Evolutionary conservation across 306 rosid species (phyloP).

Genomic region (Sindora glabra): DNA sequence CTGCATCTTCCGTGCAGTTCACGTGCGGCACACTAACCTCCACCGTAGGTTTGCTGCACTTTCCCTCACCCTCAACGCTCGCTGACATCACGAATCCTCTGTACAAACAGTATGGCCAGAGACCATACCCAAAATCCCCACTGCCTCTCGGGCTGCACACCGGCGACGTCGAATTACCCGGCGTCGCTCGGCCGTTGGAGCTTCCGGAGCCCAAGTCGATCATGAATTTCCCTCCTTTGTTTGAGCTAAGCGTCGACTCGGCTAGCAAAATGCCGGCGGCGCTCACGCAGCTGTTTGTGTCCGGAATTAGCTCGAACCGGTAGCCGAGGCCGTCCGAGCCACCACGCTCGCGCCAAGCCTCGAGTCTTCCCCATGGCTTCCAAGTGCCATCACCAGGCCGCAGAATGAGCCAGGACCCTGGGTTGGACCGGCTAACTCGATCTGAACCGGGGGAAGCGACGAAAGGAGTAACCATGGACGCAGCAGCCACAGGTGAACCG

Average conservation of each 20-base stretch:
- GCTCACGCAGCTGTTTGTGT: conserved; percentile 42
- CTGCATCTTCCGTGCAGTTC: conserved; percentile 58
- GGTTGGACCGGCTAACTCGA: conserved; percentile 64
- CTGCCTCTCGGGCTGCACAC: conserved; percentile 65
- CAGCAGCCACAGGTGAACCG: conserved; percentile 67
- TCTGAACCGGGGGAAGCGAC: conserved; percentile 69
- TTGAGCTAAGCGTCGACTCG: conserved; percentile 51
- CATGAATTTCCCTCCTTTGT: conserved; percentile 47
- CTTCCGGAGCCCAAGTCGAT: conserved; percentile 37
- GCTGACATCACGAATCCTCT: conserved; percentile 67
- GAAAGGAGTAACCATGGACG: conserved; percentile 69
- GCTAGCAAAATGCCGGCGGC: conserved; percentile 59
- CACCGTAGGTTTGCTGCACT: conserved; percentile 48
- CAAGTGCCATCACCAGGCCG: conserved; percentile 61
- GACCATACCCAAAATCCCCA: conserved; percentile 67
- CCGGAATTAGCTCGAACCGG: conserved; percentile 59
- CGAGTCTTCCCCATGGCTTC: conserved; percentile 71
- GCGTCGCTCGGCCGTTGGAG: conserved; percentile 23
- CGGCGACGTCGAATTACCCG: conserved; percentile 46
- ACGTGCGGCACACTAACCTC: conserved; percentile 55
- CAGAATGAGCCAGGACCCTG: conserved; percentile 70
- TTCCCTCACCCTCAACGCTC: conserved; percentile 48
- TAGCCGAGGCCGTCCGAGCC: conserved; percentile 58
- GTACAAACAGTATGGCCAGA: conserved; percentile 73
- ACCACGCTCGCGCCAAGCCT: conserved; percentile 78